These are phyloP conservation scores for Coemansia asiatica DNA, from an alignment of 192 early-diverging fungal species.

Conservation along the genomic window DNA sequence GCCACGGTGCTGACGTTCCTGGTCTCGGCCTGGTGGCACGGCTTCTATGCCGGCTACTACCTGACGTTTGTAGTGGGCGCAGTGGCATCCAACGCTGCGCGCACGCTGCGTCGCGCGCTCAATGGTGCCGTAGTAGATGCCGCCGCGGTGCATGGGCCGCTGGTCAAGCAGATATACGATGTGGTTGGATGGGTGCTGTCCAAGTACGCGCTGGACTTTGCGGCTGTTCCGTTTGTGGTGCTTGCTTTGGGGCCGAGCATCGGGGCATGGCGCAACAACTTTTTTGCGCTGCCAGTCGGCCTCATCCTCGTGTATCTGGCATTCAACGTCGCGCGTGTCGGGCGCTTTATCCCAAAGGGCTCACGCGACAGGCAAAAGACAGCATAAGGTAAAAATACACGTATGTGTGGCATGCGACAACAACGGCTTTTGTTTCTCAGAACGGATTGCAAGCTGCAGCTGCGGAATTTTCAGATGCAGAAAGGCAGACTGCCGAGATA, in stretches of 20 bases:
- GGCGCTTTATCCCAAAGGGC: conserved; percentile 14
- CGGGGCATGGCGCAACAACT: conserved; percentile 61
- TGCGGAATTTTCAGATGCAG: too few relatives aligned
- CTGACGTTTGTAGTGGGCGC: conserved; percentile 66
- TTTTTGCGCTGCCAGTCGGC: conserved; percentile 63
- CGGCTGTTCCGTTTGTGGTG: conserved; percentile 70
- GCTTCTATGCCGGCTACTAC: conserved; percentile 88
- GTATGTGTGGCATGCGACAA: too few relatives aligned
- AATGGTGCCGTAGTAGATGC: not conserved
- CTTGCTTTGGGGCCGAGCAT: conserved; percentile 59
- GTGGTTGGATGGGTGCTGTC: conserved; percentile 67
- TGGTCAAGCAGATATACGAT: conserved; percentile 65
- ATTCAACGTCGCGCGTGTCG: conserved; percentile 27
- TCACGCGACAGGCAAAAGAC: conserved; percentile 2
- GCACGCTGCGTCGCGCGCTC: conserved; percentile 59
- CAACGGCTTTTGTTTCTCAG: too few relatives aligned
- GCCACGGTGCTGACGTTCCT: conserved; percentile 78
- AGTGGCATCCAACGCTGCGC: conserved; percentile 58
- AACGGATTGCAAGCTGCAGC: too few relatives aligned
- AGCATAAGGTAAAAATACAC: too few relatives aligned
- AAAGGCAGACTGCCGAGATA: too few relatives aligned
- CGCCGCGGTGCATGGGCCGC: not conserved
- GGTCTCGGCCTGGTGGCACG: conserved; percentile 93
- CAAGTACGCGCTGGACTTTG: conserved; percentile 67
- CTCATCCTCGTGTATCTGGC: conserved; percentile 46